Conservation (phyloP, 202 grass and related monocot genomes). For the Digitaria exilis region DNA sequence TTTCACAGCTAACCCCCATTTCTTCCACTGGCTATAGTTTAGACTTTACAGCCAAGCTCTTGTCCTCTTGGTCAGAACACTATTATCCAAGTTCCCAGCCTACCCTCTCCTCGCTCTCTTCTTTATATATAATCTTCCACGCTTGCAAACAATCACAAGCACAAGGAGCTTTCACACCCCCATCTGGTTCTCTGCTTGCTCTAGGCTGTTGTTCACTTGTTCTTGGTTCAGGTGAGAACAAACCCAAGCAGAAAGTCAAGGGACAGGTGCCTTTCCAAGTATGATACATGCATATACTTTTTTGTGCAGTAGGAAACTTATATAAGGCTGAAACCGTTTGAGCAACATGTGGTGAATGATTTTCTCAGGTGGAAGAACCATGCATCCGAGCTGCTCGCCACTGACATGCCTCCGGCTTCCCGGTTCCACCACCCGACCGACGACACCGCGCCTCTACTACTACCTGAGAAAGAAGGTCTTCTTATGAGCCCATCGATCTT, state of each 20-base stretch:
- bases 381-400: slow-evolving; percentile 54
- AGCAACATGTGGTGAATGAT: slow-evolving; percentile 13
- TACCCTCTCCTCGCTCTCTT: neutral
- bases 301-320: slow-evolving; percentile 6
- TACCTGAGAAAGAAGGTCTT: slow-evolving; percentile 95
- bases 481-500: slow-evolving; percentile 92
- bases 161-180: slow-evolving; percentile 33
- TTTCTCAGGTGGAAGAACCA: slow-evolving; percentile 46
- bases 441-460: slow-evolving; percentile 86
- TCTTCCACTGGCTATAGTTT: neutral
- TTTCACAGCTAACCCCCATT: slow-evolving; percentile 49
- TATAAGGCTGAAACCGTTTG: neutral
- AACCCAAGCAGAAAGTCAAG: slow-evolving; percentile 26
- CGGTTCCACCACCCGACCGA: slow-evolving; percentile 85
- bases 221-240: slow-evolving; percentile 43
- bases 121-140: slow-evolving; percentile 63
- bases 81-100: slow-evolving; percentile 52
- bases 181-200: slow-evolving; percentile 61
- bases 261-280: slow-evolving; percentile 40
- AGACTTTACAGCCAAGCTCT: slow-evolving; percentile 40
- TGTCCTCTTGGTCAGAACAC: slow-evolving; percentile 39
- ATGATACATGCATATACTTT: slow-evolving; percentile 1
- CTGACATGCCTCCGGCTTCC: slow-evolving; percentile 73
- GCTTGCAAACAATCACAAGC: slow-evolving; percentile 42
- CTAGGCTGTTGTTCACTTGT: slow-evolving; percentile 30